These are phyloP conservation scores for Colletotrichum lupini DNA, from an alignment of 2,329 filamentous ascomycete species.

Conservation along the genomic window DNA sequence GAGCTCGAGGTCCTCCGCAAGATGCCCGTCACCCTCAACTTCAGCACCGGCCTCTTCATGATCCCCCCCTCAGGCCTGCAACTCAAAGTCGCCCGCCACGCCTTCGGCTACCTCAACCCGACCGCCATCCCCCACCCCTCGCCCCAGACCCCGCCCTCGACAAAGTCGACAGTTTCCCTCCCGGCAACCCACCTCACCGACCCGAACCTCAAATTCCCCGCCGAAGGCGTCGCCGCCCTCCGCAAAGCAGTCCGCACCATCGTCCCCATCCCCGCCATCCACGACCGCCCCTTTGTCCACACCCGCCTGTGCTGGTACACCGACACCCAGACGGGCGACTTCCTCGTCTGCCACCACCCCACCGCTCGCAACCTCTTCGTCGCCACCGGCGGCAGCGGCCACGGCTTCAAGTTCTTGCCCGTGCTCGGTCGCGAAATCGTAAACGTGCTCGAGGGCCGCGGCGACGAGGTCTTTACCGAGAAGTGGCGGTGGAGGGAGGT, in stretches of 20 bases:
- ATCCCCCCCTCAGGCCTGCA: constrained; percentile 72
- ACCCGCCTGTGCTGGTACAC: constrained; percentile 81
- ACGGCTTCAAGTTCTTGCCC: constrained; percentile 77
- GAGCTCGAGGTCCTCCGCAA: constrained; percentile 74
- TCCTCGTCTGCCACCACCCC: constrained; percentile 77
- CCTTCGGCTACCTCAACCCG: constrained; percentile 74
- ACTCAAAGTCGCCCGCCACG: constrained; percentile 78
- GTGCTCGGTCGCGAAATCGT: constrained; percentile 72
- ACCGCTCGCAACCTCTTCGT: constrained; percentile 68
- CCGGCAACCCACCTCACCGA: constrained; percentile 62
- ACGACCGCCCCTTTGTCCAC: constrained; percentile 67
- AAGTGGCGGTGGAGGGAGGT: constrained; percentile 75
- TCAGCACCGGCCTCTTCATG: constrained; percentile 78
- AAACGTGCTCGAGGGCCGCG: constrained; percentile 61
- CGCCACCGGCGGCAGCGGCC: constrained; percentile 72
- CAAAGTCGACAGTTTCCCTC: constrained; percentile 45
- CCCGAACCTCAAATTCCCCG: constrained; percentile 60
- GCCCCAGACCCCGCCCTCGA: constrained; percentile 2
- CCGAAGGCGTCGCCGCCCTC: constrained; percentile 71
- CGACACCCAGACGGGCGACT: constrained; percentile 78
- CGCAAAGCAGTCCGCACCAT: constrained; percentile 70
- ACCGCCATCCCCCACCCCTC: constrained; percentile 44
- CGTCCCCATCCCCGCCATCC: constrained; percentile 66
- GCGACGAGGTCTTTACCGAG: constrained; percentile 60
- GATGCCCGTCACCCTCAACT: constrained; percentile 79